Percentiles rank a stretch among this genome's conserved stretches.
These are phyloP conservation scores for Apiotrichum gamsii DNA, from an alignment of 1,284 basidiomycete species.

Conservation along the genomic window DNA sequence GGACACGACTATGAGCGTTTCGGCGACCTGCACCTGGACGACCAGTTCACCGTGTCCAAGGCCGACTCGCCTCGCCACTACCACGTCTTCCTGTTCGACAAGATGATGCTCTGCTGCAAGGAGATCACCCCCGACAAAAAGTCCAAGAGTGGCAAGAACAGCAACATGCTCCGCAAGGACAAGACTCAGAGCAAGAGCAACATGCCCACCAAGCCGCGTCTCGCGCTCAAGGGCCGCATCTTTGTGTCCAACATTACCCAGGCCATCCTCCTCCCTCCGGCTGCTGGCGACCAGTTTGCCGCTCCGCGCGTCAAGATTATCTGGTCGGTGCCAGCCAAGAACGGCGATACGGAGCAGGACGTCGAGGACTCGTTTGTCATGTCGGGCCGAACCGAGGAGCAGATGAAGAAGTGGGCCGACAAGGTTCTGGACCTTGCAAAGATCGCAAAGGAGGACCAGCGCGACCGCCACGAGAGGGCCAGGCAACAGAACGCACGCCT, in stretches of 20 bases:
- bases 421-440: slow-evolving; percentile 82
- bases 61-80: slow-evolving; percentile 95
- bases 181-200: slow-evolving; percentile 52
- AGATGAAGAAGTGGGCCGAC: slow-evolving; percentile 84
- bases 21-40: slow-evolving; percentile 85
- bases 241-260: slow-evolving; percentile 90
- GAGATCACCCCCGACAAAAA: slow-evolving; percentile 53
- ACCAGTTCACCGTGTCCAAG: slow-evolving; percentile 93
- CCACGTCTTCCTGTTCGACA: slow-evolving; percentile 97
- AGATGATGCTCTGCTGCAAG: slow-evolving; percentile 98
- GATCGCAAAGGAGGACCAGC: slow-evolving; percentile 40
- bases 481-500: slow-evolving; percentile 20
- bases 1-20: slow-evolving; percentile 93
- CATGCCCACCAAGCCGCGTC: slow-evolving; percentile 60
- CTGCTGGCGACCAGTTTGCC: slow-evolving; percentile 40
- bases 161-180: slow-evolving; percentile 44
- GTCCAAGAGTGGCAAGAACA: slow-evolving; percentile 37
- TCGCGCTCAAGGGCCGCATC: slow-evolving; percentile 92
- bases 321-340: slow-evolving; percentile 40
- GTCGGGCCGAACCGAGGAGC: slow-evolving; percentile 86
- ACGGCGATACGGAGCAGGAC: slow-evolving; percentile 42
- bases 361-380: slow-evolving; percentile 82
- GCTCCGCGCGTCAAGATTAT: slow-evolving; percentile 31
- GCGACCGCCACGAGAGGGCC: slow-evolving; percentile 49
- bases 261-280: slow-evolving; percentile 48